A percentile compares a stretch with the other conserved stretches of the same genome.
These are phyloP conservation scores for Mycena alexandri DNA, from an alignment of 768 basidiomycete genomes.

Conservation along the genomic window DNA sequence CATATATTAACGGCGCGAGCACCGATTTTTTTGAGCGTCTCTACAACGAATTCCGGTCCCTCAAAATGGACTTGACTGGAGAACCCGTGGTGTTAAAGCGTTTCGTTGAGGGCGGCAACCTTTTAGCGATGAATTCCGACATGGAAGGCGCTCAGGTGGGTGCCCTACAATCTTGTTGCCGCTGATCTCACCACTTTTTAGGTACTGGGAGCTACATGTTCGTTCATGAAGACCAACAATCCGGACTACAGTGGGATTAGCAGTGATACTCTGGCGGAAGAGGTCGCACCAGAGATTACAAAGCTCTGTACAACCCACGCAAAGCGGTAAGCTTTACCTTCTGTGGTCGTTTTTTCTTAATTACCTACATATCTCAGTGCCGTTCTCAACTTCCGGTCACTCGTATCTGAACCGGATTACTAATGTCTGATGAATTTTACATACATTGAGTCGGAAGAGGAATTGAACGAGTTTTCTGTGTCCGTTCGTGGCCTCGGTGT, in stretches of 20 bases:
- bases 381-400: background rate
- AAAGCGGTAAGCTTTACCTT: too few species aligned
- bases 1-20: conserved; percentile 15
- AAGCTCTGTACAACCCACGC: too few species aligned
- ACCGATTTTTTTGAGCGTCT: conserved; percentile 20
- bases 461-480: background rate
- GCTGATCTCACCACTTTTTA: too few species aligned
- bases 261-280: too few species aligned
- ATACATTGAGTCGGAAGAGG: background rate
- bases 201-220: too few species aligned
- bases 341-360: too few species aligned
- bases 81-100: conserved; percentile 26
- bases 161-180: background rate
- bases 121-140: conserved; percentile 15
- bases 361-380: too few species aligned
- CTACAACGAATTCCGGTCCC: conserved; percentile 24
- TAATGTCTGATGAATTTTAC: background rate
- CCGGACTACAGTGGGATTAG: too few species aligned
- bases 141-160: conserved; percentile 29
- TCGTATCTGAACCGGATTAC: background rate
- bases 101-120: conserved; percentile 16
- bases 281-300: too few species aligned
- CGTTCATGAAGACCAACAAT: too few species aligned
- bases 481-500: background rate
- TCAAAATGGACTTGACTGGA: conserved; percentile 8